phyloP scores from a whole-genome alignment of 768 basidiomycete species.

The Vishniacozyma victoriae region DNA sequence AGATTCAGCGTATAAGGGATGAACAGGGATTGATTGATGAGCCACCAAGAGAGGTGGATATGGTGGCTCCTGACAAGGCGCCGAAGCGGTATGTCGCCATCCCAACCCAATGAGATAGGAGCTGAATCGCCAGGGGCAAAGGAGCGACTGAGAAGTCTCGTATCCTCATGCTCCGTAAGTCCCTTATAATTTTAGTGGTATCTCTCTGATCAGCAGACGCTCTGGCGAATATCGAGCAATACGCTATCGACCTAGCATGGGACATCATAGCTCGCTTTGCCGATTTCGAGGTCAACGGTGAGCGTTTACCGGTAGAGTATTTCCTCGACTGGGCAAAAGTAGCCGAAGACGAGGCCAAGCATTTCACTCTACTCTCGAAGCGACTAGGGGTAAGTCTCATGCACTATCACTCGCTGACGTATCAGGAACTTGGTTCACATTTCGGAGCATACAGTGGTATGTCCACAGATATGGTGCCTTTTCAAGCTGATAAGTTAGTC shows the following conservation, averaged over 20 bases:
- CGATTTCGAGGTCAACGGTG: slow-evolving; percentile 45
- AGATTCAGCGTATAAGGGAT: slow-evolving; percentile 39
- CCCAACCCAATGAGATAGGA: too few relatives aligned
- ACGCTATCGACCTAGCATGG: slow-evolving; percentile 86
- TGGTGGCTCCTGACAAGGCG: slow-evolving; percentile 58
- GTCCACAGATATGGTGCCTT: slow-evolving; percentile 38
- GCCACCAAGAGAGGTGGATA: slow-evolving; percentile 58
- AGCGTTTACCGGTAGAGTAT: slow-evolving; percentile 64
- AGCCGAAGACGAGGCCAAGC: slow-evolving; percentile 71
- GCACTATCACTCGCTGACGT: neutral
- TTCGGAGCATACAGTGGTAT: slow-evolving; percentile 55
- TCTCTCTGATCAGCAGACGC: slow-evolving; percentile 50
- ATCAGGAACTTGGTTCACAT: slow-evolving; percentile 52
- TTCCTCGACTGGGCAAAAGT: slow-evolving; percentile 78
- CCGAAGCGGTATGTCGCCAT: too few relatives aligned
- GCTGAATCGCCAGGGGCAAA: slow-evolving; percentile 46
- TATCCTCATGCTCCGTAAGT: slow-evolving; percentile 61
- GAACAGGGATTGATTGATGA: slow-evolving; percentile 47
- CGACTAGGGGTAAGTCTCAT: slow-evolving; percentile 57
- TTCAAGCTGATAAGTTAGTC: slow-evolving; percentile 49
- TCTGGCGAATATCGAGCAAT: slow-evolving; percentile 78
- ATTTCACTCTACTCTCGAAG: slow-evolving; percentile 65
- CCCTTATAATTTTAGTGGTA: neutral
- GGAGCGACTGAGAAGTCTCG: slow-evolving; percentile 55
- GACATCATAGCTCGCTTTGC: slow-evolving; percentile 77